Base-by-base conservation (phyloP, 768 basidiomycete species). In the Guyanaporus albipodus region DNA sequence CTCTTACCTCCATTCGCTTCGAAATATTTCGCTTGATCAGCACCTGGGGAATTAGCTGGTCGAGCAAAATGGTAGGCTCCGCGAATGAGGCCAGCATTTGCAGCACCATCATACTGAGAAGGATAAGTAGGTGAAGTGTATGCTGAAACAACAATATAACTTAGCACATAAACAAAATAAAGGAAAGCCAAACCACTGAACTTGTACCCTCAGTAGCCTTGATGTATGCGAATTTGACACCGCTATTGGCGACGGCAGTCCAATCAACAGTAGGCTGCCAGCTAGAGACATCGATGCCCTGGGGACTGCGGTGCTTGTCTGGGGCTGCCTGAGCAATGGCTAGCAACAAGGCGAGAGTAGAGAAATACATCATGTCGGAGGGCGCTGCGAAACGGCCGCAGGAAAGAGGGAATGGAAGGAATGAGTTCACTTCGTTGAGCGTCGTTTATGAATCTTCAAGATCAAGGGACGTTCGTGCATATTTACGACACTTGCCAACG, bases 141-240 rank as follows among this genome's bases (percentile, higher is more conserved):
- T 24, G 28, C 64, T 64, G 6, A 17, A 48, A 17, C 18, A 21
- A 18, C 2, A 10, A 15, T 6, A 10, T 34, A 6, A 22, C n/a
- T 56, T 17, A 52, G 40, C 22, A 38, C 8, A 26, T 2, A 5
- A 32, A 76, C 77, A 77, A 82, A 62, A 28, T 8, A 39, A 14
- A 39, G 15, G 29, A 0, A 38, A 38, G 29, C 6, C 5, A 22
- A 26, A 47, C 28, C 6, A 55, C 68, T 44, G 43, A 32, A 80
- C 79, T 56, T n/a, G 70, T 78, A 8, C 76, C 76, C 58, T 85
- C 81, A 4, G 82, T 85, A 9, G 82, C 82, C 59, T 84, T 85
- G 72, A 85, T 83, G 55, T 73, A 83, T 3, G 67, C 78, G 56
- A 82, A 85, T 11, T 67, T 47, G 24, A 81, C 60, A 6, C 79